Conservation (phyloP, 305 asterid genomes). For the Andrographis paniculata region DNA sequence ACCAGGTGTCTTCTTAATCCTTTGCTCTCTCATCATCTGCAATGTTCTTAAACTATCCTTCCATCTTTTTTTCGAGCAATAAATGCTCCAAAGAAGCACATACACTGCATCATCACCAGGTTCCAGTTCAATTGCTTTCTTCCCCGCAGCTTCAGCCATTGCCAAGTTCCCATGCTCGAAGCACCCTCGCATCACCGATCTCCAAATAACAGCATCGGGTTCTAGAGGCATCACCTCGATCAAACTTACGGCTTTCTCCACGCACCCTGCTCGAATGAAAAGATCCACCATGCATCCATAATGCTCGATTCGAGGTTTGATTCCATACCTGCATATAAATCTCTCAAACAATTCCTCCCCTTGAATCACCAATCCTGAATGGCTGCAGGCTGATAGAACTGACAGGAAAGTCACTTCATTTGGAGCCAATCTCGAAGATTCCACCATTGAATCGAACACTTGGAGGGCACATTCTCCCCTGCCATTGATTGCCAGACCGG, state of each 20-base stretch:
- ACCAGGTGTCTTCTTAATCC: conserved; percentile 58
- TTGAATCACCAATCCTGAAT: conserved; percentile 57
- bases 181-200: conserved; percentile 43
- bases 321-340: conserved; percentile 20
- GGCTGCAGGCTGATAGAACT: conserved; percentile 66
- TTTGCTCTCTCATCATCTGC: conserved; percentile 45
- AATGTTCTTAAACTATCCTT: conserved; percentile 39
- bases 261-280: conserved; percentile 54
- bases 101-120: conserved; percentile 55
- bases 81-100: conserved; percentile 44
- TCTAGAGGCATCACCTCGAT: conserved; percentile 53
- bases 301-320: conserved; percentile 50
- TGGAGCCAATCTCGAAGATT: conserved; percentile 41
- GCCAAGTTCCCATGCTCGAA: conserved; percentile 33
- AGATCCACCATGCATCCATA: conserved; percentile 77
- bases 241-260: conserved; percentile 43
- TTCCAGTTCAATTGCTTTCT: conserved; percentile 42
- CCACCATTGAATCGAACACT: conserved; percentile 52
- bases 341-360: conserved; percentile 48
- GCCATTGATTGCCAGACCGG: conserved; percentile 62
- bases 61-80: conserved; percentile 42
- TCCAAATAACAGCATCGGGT: conserved; percentile 76
- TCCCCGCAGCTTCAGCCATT: conserved; percentile 48
- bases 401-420: conserved; percentile 60
- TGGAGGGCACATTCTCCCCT: conserved; percentile 48